Evolutionary conservation across 768 basidiomycete species (phyloP).

Genomic region (Lactarius tabidus): DNA sequence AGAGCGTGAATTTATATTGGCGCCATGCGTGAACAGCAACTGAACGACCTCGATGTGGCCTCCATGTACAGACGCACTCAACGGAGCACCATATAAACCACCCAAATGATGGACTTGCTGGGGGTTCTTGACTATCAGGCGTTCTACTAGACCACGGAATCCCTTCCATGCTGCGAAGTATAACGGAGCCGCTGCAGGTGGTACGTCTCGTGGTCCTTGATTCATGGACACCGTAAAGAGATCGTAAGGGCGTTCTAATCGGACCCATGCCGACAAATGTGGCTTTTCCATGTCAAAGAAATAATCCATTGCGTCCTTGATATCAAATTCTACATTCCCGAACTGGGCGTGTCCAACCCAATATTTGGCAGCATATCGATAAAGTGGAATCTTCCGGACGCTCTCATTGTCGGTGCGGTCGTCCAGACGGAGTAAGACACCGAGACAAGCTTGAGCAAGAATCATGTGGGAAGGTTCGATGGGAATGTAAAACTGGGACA

Average conservation of each 20-base stretch:
- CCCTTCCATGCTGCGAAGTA: not conserved
- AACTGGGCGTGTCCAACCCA: not conserved
- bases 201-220: not conserved
- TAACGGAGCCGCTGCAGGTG: not conserved
- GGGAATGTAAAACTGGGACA: not conserved
- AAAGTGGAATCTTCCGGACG: not conserved
- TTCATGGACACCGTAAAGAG: not conserved
- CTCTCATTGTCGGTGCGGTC: not conserved
- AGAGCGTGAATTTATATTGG: too few species aligned
- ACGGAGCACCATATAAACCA: not conserved
- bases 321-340: not conserved
- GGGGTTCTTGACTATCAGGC: not conserved
- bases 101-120: not conserved
- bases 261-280: not conserved
- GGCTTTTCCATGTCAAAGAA: not conserved
- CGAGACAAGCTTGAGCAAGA: not conserved
- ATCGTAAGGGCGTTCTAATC: not conserved
- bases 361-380: not conserved
- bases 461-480: not conserved
- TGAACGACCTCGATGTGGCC: too few species aligned
- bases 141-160: not conserved
- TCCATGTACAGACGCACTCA: not conserved
- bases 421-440: not conserved
- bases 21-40: too few species aligned
- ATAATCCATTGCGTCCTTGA: not conserved